Evolutionary conservation across 371 early-diverging fungal species (phyloP), one percentile per base, ranked within the genome.

Genomic region (Funneliformis caledonium): DNA sequence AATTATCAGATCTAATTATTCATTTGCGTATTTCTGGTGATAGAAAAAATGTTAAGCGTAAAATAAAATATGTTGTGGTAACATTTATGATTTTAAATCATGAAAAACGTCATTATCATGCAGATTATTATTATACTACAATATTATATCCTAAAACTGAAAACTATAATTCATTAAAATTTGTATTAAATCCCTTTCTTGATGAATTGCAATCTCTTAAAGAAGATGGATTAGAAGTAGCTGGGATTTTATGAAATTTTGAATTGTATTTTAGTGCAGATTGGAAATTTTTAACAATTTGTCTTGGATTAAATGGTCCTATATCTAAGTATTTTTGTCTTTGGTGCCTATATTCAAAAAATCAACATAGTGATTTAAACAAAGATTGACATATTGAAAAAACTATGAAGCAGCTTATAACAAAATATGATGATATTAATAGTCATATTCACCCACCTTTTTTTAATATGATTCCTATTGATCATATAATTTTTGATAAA

Each of bases 401-500:
- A 70, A 45, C 45, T 48, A 70, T 70, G 45, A 7, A 47, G 22
- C 8, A 70, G 0, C 45, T 70, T 70, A 22, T 9, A 70, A 11
- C 2, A 70, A 45, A 16, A 8, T 70, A n/a, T n/a, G n/a, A 47
- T 45, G 22, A 48, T 22, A 4, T 70, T 70, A 45, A 70, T 47
- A 6, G 70, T 12, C 70, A 70, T 9, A 70, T 70, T 48, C 19
- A n/a, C 19, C 48, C 16, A 45, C 70, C 70, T 47, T 10, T 70
- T 6, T 70, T 70, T 48, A 19, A 70, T 48, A 70, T 70, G 70
- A 70, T 70, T 70, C 22, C 7, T 7, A 70, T 70, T 22, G 37
- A 45, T 4, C 45, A 70, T 70, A 33, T 9, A n/a, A 22, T 70
- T 45, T 70, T 26, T 70, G 48, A 70, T 70, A n/a, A 70, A 7